These are phyloP conservation scores for Prunus campanulata DNA, from an alignment of 306 rosid genomes.

Conservation along the genomic window DNA sequence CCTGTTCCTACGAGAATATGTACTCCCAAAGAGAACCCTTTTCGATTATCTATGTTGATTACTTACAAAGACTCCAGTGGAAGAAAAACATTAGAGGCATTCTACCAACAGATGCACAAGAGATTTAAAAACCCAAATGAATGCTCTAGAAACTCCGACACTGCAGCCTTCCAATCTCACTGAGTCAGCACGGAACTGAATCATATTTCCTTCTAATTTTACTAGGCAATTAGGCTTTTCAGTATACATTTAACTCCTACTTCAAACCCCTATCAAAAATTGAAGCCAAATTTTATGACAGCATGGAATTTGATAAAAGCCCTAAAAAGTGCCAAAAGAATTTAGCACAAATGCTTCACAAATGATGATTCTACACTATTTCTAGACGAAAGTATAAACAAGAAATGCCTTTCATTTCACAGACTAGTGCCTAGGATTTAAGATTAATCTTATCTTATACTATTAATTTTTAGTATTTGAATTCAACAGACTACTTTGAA, in stretches of 20 bases:
- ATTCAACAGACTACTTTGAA: neutral
- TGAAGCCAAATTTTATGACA: neutral
- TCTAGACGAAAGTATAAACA: neutral
- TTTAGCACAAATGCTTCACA: neutral
- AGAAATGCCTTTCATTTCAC: neutral
- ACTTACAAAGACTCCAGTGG: neutral
- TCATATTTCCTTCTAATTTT: neutral
- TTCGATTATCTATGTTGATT: neutral
- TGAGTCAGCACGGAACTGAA: neutral
- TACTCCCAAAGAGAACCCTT: neutral
- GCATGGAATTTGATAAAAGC: neutral
- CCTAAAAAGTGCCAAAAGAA: neutral
- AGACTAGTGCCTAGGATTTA: neutral
- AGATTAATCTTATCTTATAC: neutral
- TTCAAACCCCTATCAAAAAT: neutral
- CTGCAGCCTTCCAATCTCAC: neutral
- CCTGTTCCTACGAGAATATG: neutral
- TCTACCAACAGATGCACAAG: neutral
- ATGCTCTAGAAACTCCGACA: neutral
- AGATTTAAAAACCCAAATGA: neutral
- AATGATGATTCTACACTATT: neutral
- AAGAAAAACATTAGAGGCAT: neutral
- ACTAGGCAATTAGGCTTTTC: neutral
- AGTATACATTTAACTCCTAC: neutral
- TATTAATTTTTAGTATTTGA: neutral